Percentiles rank a stretch among this genome's conserved stretches.
Conservation (phyloP, 345 rosid genomes). For the Hibiscus tridactylites region DNA sequence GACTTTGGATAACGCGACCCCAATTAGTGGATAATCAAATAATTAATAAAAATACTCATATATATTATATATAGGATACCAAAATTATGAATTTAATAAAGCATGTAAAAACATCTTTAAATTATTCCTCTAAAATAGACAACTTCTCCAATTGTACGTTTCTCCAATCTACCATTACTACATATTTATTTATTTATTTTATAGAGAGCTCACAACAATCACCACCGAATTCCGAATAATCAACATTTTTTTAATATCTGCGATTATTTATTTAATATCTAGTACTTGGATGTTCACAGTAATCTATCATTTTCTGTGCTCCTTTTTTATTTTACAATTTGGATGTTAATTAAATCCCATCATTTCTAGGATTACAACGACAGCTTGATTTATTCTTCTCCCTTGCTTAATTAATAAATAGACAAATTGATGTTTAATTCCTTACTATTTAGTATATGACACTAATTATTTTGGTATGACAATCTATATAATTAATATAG, state of each 20-base stretch:
- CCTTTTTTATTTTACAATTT: not conserved
- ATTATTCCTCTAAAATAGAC: not conserved
- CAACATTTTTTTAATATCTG: not conserved
- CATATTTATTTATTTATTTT: not conserved
- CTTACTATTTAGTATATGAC: not conserved
- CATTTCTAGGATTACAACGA: not conserved
- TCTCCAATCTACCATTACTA: not conserved
- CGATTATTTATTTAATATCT: not conserved
- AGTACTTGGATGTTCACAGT: not conserved
- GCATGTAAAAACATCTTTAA: not conserved
- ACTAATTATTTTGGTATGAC: not conserved
- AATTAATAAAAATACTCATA: not conserved
- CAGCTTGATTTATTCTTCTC: slow-evolving; percentile 1
- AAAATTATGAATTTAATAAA: not conserved
- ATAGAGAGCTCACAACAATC: not conserved
- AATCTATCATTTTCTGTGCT: not conserved
- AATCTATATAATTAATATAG: not conserved
- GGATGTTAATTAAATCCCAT: not conserved
- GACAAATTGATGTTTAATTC: not conserved
- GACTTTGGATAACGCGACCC: not conserved
- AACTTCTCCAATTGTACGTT: not conserved
- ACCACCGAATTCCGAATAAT: not conserved
- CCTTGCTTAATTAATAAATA: not conserved
- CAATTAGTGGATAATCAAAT: not conserved
- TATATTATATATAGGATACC: not conserved